These are phyloP conservation scores for Tuber umbilicatum DNA, from an alignment of 495 filamentous ascomycete genomes.

Conservation along the genomic window DNA sequence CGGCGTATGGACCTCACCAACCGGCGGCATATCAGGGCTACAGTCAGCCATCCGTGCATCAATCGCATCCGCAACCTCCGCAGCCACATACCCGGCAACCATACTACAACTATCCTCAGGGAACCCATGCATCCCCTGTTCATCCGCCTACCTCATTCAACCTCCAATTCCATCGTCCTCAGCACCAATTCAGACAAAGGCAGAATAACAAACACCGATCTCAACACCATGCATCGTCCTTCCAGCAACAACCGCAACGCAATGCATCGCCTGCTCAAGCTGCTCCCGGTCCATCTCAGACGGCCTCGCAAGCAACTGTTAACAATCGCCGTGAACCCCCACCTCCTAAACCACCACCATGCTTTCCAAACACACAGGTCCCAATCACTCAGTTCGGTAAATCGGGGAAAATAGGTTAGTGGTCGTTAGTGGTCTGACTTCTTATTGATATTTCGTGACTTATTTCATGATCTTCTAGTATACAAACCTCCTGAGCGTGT, in stretches of 20 bases:
- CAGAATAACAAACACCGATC: conserved; percentile 12
- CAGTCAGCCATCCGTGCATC: conserved; percentile 42
- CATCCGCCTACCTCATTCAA: conserved; percentile 34
- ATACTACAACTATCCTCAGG: conserved; percentile 36
- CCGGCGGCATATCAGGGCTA: conserved; percentile 44
- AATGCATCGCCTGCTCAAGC: conserved; percentile 35
- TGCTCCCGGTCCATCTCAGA: neutral
- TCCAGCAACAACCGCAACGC: conserved; percentile 29
- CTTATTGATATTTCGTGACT: neutral
- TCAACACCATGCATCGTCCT: conserved; percentile 14
- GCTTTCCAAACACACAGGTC: conserved; percentile 26
- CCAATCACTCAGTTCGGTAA: conserved; percentile 1
- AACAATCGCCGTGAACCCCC: conserved; percentile 19
- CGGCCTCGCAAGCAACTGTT: conserved; percentile 11
- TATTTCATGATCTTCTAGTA: conserved; percentile 19
- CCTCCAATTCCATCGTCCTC: conserved; percentile 27
- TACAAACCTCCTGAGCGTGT: conserved; percentile 35
- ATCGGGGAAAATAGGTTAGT: conserved; percentile 5
- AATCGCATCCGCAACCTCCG: conserved; percentile 38
- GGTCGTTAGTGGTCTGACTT: conserved; percentile 6
- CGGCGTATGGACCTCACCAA: conserved; percentile 24
- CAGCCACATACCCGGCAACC: conserved; percentile 40
- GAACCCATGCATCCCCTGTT: conserved; percentile 34
- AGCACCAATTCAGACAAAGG: conserved; percentile 31
- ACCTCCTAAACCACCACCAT: conserved; percentile 28